phyloP scores from a whole-genome alignment of 495 filamentous ascomycete species.

The Pyrenopolyporus hunteri region DNA sequence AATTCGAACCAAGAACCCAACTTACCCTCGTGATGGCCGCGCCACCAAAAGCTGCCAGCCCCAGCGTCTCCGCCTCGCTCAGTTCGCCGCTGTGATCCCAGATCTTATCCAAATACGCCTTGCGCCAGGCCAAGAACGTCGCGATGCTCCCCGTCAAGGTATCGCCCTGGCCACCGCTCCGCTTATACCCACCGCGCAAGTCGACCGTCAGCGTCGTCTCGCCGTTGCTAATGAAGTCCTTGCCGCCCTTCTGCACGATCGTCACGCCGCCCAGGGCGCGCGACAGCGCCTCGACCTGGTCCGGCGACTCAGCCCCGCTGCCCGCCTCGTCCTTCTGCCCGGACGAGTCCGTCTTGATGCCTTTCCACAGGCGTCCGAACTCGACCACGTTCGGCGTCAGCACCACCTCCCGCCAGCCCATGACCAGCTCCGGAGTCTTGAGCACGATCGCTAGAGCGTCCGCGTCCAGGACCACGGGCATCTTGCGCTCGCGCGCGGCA shows the following conservation, averaged over 20 bases:
- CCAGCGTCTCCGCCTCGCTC: slow-evolving; percentile 67
- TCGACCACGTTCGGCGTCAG: slow-evolving; percentile 95
- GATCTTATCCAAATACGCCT: slow-evolving; percentile 79
- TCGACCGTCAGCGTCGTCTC: slow-evolving; percentile 74
- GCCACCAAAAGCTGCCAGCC: slow-evolving; percentile 83
- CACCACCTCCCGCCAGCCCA: slow-evolving; percentile 82
- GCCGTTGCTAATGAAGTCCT: slow-evolving; percentile 87
- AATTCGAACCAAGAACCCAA: too few species aligned
- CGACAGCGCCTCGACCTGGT: slow-evolving; percentile 74
- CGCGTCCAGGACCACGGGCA: slow-evolving; percentile 90
- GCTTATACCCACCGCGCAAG: slow-evolving; percentile 79
- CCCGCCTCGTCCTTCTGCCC: slow-evolving; percentile 39
- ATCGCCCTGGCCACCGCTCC: slow-evolving; percentile 94
- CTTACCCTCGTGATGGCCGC: slow-evolving; percentile 78
- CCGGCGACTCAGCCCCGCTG: slow-evolving; percentile 53
- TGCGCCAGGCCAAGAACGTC: slow-evolving; percentile 85
- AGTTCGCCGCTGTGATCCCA: slow-evolving; percentile 76
- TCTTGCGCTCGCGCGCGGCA: slow-evolving; percentile 72
- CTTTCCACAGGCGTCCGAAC: slow-evolving; percentile 80
- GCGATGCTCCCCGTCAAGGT: slow-evolving; percentile 90
- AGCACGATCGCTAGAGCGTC: slow-evolving; percentile 83
- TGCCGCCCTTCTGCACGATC: slow-evolving; percentile 86
- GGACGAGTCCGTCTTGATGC: slow-evolving; percentile 60
- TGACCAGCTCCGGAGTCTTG: slow-evolving; percentile 75
- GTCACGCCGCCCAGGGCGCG: slow-evolving; percentile 85